Evolutionary conservation across 805 yeast species (phyloP), one percentile per base, ranked within the genome.

Genomic region (Candida insectalens): DNA sequence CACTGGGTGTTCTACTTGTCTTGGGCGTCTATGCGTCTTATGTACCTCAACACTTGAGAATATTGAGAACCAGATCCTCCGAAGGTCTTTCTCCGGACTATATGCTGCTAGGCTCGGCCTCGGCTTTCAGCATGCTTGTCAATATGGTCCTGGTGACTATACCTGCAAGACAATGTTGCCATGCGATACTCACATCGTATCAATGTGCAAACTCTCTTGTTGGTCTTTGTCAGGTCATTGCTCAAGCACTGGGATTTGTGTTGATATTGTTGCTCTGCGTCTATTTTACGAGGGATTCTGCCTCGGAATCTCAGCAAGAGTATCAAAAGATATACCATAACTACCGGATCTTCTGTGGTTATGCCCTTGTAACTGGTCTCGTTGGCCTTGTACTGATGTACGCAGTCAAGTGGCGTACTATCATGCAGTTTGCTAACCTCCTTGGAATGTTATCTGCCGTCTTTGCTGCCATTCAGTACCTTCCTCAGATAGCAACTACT

Each of bases 401-500:
- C 25, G 27, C 55, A 10, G 47, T 60, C 27, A 19, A 8, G 9
- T 17, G 18, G 14, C 32, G 34, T 3, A 23, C 26, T 3, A 36
- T 57, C 10, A 37, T 66, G 16, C 45, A 55, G 1, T 62, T 70
- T 40, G 83, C 94, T 4, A 67, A 69, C 41, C 27, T 66, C 16
- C 63, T 80, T 39, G 95, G 95, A 0, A 35, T 83, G 10, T 44
- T 75, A 29, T 75, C 89, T 1, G 70, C 92, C 0, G 33, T 66
- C 1, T 57, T 82, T 31, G 77, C 94, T 0, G 61, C 74, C 14
- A 54, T 77, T 21, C 94, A 84, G 56, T 84, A 83, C 46, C 58
- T 83, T 33, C 95, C 95, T 1, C 95, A 84, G 54, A 65, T 84
- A 7, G 54, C 62, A 41, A 82, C 88, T 26, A 84, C 95, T 0